Base-by-base conservation (phyloP, 371 early-diverging fungal genomes). In the Mucor saturninus region DNA sequence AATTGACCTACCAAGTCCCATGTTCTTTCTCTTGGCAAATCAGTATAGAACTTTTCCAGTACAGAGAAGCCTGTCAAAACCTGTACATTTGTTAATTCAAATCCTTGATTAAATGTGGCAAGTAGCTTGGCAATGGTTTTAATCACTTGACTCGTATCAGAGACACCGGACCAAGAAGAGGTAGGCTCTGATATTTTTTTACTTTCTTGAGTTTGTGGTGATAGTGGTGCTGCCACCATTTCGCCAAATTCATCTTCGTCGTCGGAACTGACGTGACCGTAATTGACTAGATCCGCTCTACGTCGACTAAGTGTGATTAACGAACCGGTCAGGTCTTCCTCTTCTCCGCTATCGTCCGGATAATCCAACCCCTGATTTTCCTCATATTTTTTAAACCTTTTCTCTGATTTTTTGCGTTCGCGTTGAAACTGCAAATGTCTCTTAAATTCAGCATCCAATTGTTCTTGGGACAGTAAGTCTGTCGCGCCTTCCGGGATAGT, bases 81-180 rank as follows among this genome's bases (percentile, higher is more conserved):
- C 64, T 93, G 91, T n/a, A 89, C 68, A 54, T 89, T 81, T 2
- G 88, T 83, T 63, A 91, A 68, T 64, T 91, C 94, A 51, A 93
- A 87, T n/a, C 94, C 94, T 75, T 93, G 92, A 9, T 87, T 85
- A 69, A 88, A 90, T 11, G 87, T 77, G 10, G 81, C 72, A 5
- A 80, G 76, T 32, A 90, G 53, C 37, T 87, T 74, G 46, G 77
- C 74, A 30, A 89, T 83, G 5, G 85, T 80, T 51, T 82, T 79
- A n/a, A 89, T 73, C 2, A 86, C 86, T 61, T 79, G 68, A n/a
- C 72, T 69, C 2, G 83, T 81, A 10, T 83, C 86, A 10, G 74
- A 71, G 0, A 77, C 64, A 0, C 69, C 76, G 40, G 72, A 64
- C 72, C 72, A 72, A 10, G 46, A 48, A 4, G 63, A 56, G 8